These are phyloP conservation scores for Teratosphaeria gauchensis DNA, from an alignment of 2,329 filamentous ascomycete species.

Conservation along the genomic window DNA sequence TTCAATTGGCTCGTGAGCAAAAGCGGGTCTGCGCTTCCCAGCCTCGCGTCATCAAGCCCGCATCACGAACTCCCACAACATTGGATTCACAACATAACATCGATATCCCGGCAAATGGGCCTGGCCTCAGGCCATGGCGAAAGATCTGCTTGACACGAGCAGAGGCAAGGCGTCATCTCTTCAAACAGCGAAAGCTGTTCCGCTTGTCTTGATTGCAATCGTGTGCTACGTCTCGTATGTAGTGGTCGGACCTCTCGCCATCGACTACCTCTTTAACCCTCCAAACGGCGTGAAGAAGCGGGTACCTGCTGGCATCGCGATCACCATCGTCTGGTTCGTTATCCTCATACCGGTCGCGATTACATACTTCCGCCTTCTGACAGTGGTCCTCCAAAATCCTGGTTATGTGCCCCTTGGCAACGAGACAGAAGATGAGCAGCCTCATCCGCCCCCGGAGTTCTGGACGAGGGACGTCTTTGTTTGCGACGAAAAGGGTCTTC, in stretches of 20 bases:
- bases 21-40: neutral
- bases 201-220: constrained; percentile 18
- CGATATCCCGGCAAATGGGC: neutral
- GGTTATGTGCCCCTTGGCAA: constrained; percentile 62
- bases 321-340: constrained; percentile 64
- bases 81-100: neutral
- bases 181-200: constrained; percentile 19
- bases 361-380: constrained; percentile 62
- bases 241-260: constrained; percentile 36
- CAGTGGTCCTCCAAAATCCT: constrained; percentile 58
- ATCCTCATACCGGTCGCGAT: constrained; percentile 57
- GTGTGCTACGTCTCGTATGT: constrained; percentile 23
- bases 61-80: neutral
- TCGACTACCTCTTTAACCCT: constrained; percentile 59
- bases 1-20: neutral
- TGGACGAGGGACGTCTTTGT: constrained; percentile 77
- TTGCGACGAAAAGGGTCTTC: constrained; percentile 74
- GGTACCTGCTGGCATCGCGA: constrained; percentile 52
- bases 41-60: neutral
- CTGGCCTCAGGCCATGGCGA: neutral
- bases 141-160: neutral
- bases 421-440: constrained; percentile 8
- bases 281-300: constrained; percentile 27
- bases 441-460: constrained; percentile 52
- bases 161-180: constrained; percentile 8